A percentile compares a stretch with the other conserved stretches of the same genome.
These are phyloP conservation scores for Pleurotus platypus DNA, from an alignment of 768 basidiomycete genomes.

Conservation along the genomic window DNA sequence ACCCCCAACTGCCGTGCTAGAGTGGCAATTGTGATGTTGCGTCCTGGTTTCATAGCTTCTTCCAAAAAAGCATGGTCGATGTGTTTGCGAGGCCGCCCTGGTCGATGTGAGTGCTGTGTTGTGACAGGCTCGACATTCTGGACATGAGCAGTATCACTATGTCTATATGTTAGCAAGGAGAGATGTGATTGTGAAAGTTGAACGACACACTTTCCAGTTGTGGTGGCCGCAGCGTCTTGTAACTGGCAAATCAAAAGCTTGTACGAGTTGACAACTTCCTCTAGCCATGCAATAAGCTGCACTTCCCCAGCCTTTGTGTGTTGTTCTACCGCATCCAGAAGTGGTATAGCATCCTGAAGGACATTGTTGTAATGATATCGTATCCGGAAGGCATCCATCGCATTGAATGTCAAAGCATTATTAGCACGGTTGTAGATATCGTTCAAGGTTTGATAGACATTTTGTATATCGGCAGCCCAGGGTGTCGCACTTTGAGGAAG, in stretches of 20 bases:
- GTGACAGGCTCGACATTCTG: background rate
- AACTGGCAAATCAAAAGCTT: background rate
- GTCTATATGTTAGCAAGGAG: background rate
- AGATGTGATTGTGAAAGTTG: background rate
- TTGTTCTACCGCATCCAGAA: background rate
- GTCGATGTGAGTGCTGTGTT: background rate
- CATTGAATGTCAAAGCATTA: background rate
- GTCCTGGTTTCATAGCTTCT: background rate
- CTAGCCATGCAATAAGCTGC: background rate
- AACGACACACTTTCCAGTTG: background rate
- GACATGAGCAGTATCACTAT: background rate
- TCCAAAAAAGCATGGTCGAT: constrained; percentile 3
- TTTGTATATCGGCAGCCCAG: constrained; percentile 4
- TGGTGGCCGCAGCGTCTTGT: background rate
- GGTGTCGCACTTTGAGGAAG: background rate
- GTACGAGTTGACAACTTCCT: background rate
- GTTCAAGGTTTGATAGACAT: background rate
- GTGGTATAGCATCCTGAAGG: background rate
- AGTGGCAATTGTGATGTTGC: background rate
- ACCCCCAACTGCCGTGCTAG: constrained; percentile 5
- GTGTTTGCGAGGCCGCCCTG: background rate
- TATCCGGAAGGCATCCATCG: constrained; percentile 1
- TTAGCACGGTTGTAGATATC: background rate
- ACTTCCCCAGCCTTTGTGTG: background rate
- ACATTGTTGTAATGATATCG: background rate